Evolutionary conservation across 2,329 filamentous ascomycete genomes (phyloP), one percentile per base, ranked within the genome.

Genomic region (Podosphaera leucotricha): DNA sequence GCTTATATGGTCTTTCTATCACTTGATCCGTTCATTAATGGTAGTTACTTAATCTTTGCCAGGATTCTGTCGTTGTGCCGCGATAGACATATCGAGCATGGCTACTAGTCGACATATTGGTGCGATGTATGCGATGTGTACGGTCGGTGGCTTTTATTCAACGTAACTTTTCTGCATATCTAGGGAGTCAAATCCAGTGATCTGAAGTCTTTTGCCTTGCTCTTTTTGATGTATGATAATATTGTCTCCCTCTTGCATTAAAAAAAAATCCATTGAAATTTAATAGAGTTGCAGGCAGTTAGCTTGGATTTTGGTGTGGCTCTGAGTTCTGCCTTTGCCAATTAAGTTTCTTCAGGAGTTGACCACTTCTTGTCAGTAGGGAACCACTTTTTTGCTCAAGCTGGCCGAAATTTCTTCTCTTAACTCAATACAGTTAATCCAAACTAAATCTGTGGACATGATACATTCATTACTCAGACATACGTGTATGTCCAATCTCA

Each of bases 51-150:
- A 6, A 8, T 43, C 22, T 36, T 21, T 24, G 35, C 37, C 35
- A n/a, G 42, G 42, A 3, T 22, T n/a, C 20, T 24, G 16, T 8
- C 10, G 15, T 37, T 38, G 20, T 36, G 42, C 22, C 43, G 43
- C 43, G 33, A 45, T 38, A 1, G 43, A 46, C 8, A 48, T 28
- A 24, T 44, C 28, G 30, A 46, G 46, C 19, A 30, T 26, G 11
- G 43, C 38, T 21, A 46, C 38, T 15, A 30, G 47, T 38, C 45
- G 38, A 19, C 13, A 46, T 22, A 47, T 39, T 20, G 28, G 28
- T 8, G 35, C 38, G n/a, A n/a, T n/a, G n/a, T n/a, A n/a, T n/a
- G n/a, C n/a, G 20, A 43, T 43, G 16, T 43, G 37, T 7, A 30
- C 42, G 19, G 15, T 30, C n/a, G 28, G 28, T 20, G 30, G 28